Conservation (phyloP, 257 asterid genomes). For the Marsdenia floribunda region DNA sequence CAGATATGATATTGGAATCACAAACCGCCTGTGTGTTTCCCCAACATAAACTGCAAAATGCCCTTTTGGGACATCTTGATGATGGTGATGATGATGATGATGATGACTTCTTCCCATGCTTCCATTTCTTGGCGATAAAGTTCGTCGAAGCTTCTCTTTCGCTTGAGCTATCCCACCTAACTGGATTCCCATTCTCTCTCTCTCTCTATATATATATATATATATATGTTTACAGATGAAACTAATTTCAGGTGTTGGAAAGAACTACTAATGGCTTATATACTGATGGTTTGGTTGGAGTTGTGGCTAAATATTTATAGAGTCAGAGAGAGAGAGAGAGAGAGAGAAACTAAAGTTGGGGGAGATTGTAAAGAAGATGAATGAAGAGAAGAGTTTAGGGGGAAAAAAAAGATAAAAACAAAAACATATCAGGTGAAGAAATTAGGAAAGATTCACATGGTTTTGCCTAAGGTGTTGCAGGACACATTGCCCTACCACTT, state of each 20-base stretch:
- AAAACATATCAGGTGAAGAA: slow-evolving; percentile 44
- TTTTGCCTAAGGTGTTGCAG: slow-evolving; percentile 51
- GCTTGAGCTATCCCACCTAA: slow-evolving; percentile 48
- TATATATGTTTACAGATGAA: too few relatives aligned
- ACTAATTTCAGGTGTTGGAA: too few relatives aligned
- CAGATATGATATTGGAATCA: slow-evolving; percentile 31
- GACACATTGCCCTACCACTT: slow-evolving; percentile 66
- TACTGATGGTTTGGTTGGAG: too few relatives aligned
- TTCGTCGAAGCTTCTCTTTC: slow-evolving; percentile 40
- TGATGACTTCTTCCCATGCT: slow-evolving; percentile 6
- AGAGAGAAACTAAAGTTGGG: not conserved
- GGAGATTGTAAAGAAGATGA: not conserved
- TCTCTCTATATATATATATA: too few relatives aligned
- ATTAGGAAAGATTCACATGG: slow-evolving; percentile 57
- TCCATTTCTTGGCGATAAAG: slow-evolving; percentile 38
- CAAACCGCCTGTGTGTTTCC: slow-evolving; percentile 21
- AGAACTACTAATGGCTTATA: too few relatives aligned
- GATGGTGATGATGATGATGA: too few relatives aligned
- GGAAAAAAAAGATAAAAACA: not conserved
- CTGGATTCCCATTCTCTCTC: slow-evolving; percentile 38
- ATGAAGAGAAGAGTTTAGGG: slow-evolving; percentile 19
- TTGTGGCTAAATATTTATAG: too few relatives aligned
- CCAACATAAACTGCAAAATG: slow-evolving; percentile 31
- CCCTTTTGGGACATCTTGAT: slow-evolving; percentile 23
- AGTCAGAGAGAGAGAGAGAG: too few relatives aligned